These are phyloP conservation scores for Trichoderma virens DNA, from an alignment of 495 filamentous ascomycete species.

Conservation along the genomic window DNA sequence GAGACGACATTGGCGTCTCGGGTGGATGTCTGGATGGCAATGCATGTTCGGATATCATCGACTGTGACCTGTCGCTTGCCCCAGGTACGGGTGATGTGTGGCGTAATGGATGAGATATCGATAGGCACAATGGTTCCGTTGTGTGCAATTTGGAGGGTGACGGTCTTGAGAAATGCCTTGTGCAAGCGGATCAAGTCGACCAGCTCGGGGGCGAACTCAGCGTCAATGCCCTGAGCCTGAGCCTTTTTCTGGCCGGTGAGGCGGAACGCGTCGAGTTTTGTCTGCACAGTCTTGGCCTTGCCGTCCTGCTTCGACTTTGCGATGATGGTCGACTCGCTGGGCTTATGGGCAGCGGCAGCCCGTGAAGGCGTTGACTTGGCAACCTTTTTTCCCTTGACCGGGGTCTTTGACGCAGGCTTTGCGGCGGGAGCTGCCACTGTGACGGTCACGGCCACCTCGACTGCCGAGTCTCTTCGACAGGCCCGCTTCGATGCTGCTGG, in stretches of 20 bases:
- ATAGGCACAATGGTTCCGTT: slow-evolving; percentile 52
- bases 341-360: not conserved
- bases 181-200: slow-evolving; percentile 49
- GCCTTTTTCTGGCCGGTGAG: slow-evolving; percentile 7
- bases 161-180: slow-evolving; percentile 48
- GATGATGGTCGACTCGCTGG: slow-evolving; percentile 5
- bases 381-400: slow-evolving; percentile 9
- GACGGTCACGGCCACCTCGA: not conserved
- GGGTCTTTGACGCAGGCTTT: not conserved
- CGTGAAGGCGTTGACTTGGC: slow-evolving; percentile 10
- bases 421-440: not conserved
- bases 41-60: slow-evolving; percentile 49
- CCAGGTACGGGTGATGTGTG: slow-evolving; percentile 51
- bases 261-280: slow-evolving; percentile 13
- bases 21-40: slow-evolving; percentile 42
- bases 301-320: not conserved
- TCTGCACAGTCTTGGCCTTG: slow-evolving; percentile 11
- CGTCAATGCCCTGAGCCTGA: slow-evolving; percentile 15
- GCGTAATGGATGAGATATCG: slow-evolving; percentile 48
- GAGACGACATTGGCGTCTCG: slow-evolving; percentile 15
- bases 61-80: slow-evolving; percentile 49
- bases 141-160: slow-evolving; percentile 55
- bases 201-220: slow-evolving; percentile 44
- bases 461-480: not conserved
- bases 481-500: not conserved